Base-by-base conservation (phyloP, 2,329 filamentous ascomycete species). In the Sporothrix globosa region DNA sequence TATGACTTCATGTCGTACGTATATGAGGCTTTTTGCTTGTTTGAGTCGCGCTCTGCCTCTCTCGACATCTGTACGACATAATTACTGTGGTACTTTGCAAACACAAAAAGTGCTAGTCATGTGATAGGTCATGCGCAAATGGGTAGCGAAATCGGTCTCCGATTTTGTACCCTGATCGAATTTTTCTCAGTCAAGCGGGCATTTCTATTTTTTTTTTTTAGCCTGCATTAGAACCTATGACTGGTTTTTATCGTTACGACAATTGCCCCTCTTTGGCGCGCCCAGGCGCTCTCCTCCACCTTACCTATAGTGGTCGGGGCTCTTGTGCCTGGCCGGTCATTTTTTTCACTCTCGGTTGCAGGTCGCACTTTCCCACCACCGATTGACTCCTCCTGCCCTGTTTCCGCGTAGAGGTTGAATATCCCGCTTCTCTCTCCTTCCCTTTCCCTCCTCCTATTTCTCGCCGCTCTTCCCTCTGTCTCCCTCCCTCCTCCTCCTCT, bases 131-230 rank as follows among this genome's bases (percentile, higher is more conserved):
- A 44, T 50, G 50, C 50, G 48, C 53, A 34, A 27, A 30, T 17
- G 10, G 11, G 46, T 7, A 54, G 67, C 72, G 69, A 69, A 54
- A 68, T 70, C 70, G 70, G 72, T 53, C 46, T 41, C 21, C 48
- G 39, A 63, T 69, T 69, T 69, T 56, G 69, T 69, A 46, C 52
- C 44, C 44, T 48, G 24, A 48, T 54, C 52, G 41, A 67, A 52
- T 46, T 41, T 60, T 70, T 44, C 58, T 67, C 11, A 14, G 7
- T 50, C 67, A 19, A 65, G 24, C 34, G 46, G 21, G n/a, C 41
- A 53, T 21, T 54, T 19, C 17, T 44, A n/a, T 71, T 60, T 60
- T 60, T 67, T 61, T 34, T 60, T 19, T 10, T 17, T 44, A 13
- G 11, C 14, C 61, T 53, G 53, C 53, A 54, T 69, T 13, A 4